Base-by-base conservation (phyloP, 176 grass and related monocot species). In the Eleusine indica region DNA sequence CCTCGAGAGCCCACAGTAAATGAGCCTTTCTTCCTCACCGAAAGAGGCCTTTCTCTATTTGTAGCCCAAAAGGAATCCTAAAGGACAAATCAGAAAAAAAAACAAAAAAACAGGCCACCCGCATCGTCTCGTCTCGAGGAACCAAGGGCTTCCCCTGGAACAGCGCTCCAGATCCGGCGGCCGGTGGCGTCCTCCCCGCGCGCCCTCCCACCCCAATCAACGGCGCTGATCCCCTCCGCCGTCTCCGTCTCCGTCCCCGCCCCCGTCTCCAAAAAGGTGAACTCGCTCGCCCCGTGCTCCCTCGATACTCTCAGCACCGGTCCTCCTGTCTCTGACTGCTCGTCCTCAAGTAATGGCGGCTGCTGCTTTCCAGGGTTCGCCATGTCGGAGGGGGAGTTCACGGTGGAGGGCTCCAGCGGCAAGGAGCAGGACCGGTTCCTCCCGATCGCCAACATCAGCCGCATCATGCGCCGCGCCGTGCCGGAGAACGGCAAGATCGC, bases 391-490 rank as follows among this genome's bases (percentile, higher is more conserved):
- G 75, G 75, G n/a, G 47, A 80, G 12, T 84, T 9, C 52, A 28
- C 69, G 41, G 64, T 66, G n/a, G 83, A 87, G 77, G 77, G 14
- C 29, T 65, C 16, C 37, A 7, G 41, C 46, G 14, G 40, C 15
- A 96, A 96, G 86, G 94, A 96, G 83, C 94, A 97, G 82, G 94
- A 97, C 66, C 85, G 90, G 38, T 86, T 93, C 29, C 88, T 96
- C 8, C 94, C 94, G 9, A 93, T 96, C 16, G 94, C 94, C 42
- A 96, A 93, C 91, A 88, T 96, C 0, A 88, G 94, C 0, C 83
- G 94, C 44, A 96, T 96, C 81, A 96, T 96, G 94, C 91, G 91
- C 83, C 88, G 87, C 81, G 84, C 71, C 67, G 88, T 96, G 61
- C 94, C 94, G 1, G 80, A 88, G 46, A 96, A 96, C 79, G 94